Evolutionary conservation across 257 asterid species (phyloP), one percentile per base, ranked within the genome.

Genomic region (Lithospermum erythrorhizon): DNA sequence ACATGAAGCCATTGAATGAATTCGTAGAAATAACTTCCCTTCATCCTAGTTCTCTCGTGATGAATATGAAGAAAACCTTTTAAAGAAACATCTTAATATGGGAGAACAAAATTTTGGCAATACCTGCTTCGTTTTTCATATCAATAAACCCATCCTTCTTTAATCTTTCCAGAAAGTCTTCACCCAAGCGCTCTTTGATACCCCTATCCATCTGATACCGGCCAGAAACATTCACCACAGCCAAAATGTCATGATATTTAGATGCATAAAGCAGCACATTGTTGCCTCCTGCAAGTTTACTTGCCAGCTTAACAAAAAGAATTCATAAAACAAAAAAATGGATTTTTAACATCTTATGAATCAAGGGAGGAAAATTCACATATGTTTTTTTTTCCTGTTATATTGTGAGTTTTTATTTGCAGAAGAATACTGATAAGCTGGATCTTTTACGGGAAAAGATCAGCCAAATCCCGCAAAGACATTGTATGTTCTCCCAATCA

Each of bases 211-310:
- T 75, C 68, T 85, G 76, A 69, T 83, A 86, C 65, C 96, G 94
- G 52, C 95, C 98, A 51, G 98, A 91, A 63, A 83, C 53, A 78
- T 85, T 91, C 68, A 91, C 67, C 41, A 91, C 82, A 0, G 81
- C 82, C 29, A 66, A 69, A 67, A 82, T 74, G 64, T 89, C 94
- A 54, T 77, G 91, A 75, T 84, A 82, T 58, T 75, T 82, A 56
- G 97, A 89, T 63, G 83, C 94, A 70, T 89, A 86, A 48, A 89
- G 76, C 57, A 86, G 87, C 63, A 84, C 97, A 66, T 73, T 73
- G 70, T 73, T 58, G 52, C 91, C 95, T 70, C 94, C 97, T 86
- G 85, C 71, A 67, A 70, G 37, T 71, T 18, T 37, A 6, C 22
- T 17, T 52, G 22, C 22, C 6, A 52, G 13, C 16, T 52, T 17